Conservation (phyloP, 345 rosid species). For the Hibiscus syriacus region DNA sequence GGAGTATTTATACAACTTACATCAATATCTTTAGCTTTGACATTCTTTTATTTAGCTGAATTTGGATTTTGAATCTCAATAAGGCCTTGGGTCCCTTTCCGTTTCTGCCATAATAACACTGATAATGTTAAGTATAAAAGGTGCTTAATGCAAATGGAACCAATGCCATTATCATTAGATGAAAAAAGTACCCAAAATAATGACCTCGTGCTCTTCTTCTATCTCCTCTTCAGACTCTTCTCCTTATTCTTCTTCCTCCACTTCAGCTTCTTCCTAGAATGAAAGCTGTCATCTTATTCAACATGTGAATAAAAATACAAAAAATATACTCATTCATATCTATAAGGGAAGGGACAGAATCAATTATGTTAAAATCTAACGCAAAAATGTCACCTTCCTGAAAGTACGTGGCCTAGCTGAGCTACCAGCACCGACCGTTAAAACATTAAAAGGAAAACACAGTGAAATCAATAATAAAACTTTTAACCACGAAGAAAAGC, state of each 20-base stretch:
- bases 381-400: conserved; percentile 39
- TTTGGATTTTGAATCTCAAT: conserved; percentile 90
- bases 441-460: background rate
- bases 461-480: background rate
- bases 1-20: too few species aligned
- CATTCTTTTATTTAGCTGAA: too few species aligned
- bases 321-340: background rate
- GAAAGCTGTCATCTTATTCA: background rate
- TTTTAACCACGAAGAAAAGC: background rate
- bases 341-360: background rate
- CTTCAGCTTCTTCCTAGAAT: too few species aligned
- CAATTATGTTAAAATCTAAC: background rate
- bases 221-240: too few species aligned
- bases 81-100: conserved; percentile 71
- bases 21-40: too few species aligned
- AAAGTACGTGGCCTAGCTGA: conserved; percentile 78
- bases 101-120: conserved; percentile 34
- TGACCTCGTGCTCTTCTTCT: conserved; percentile 41
- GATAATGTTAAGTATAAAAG: background rate
- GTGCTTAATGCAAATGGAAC: background rate
- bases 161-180: background rate
- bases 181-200: background rate
- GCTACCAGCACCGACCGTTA: too few species aligned
- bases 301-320: background rate
- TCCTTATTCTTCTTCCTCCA: too few species aligned